Evolutionary conservation across 2,329 filamentous ascomycete species (phyloP), one percentile per base, ranked within the genome.

Genomic region (Bipolaris victoriae): DNA sequence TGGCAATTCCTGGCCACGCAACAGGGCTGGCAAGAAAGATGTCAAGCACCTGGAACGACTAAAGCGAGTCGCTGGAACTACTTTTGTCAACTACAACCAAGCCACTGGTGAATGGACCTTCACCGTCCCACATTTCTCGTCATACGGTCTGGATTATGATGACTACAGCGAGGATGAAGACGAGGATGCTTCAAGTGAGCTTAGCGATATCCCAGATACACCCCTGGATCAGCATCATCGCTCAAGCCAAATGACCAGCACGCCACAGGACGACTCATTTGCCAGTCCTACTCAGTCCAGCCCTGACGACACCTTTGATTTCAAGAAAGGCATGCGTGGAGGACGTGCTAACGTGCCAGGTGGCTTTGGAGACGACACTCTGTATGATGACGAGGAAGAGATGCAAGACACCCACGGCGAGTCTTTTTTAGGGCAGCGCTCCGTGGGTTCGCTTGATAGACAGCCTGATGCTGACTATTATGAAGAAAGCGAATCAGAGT

Each of bases 381-480:
- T 82, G 43, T 83, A 83, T 62, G 82, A 85, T 54, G 63, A 68
- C 7, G 84, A 87, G 20, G 80, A 85, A 52, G 84, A 87, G 53
- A 84, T 86, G 45, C 80, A 84, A 49, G 62, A 73, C 44, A 66
- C 62, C 51, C 67, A 45, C 13, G 60, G 58, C 65, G 82, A 87
- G 85, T 91, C 90, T 93, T 94, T 95, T 94, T 93, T 93, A 90
- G 91, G 88, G 86, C 85, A 88, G 83, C 88, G 90, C 88, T 93
- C 90, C 87, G 89, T 88, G 87, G 90, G 89, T 90, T 90, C 88
- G 79, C 82, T 84, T 80, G 81, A 82, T 75, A 79, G 73, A 72
- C 79, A 76, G 77, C 77, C 87, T 63, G 88, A 89, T 73, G 86
- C 88, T 76, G 83, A 86, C 74, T 79, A 78, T 73, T 80, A 77